Percentiles rank a stretch among this genome's conserved stretches.
Conservation (phyloP, 176 grass and related monocot species). For the Raddia distichophylla region DNA sequence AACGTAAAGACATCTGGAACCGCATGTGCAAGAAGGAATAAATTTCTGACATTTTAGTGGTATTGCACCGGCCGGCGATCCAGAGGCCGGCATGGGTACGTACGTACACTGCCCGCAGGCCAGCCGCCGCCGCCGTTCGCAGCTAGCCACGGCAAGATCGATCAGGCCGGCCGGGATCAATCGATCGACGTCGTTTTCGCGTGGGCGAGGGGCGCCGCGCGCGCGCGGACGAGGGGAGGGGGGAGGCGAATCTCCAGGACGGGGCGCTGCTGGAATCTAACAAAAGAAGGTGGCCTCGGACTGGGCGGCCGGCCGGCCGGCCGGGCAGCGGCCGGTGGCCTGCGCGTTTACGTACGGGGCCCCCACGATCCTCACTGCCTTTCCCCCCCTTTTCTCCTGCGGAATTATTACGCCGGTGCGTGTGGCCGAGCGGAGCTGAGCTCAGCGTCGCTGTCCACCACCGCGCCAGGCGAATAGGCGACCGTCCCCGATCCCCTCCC, state of each 20-base stretch:
- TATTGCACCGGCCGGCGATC: neutral
- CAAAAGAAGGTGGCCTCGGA: slow-evolving; percentile 64
- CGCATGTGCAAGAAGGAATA: no score
- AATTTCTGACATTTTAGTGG: no score
- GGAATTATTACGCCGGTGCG: slow-evolving; percentile 50
- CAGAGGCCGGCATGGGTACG: slow-evolving; percentile 10
- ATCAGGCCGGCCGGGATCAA: slow-evolving; percentile 27
- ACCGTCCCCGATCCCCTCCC: neutral
- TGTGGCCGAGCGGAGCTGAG: neutral
- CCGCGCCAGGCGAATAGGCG: neutral
- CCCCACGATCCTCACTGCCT: slow-evolving; percentile 40
- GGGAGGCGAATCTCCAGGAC: slow-evolving; percentile 57
- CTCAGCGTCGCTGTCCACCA: slow-evolving; percentile 36
- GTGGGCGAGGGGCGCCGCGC: slow-evolving; percentile 14
- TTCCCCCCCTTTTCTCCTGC: slow-evolving; percentile 45
- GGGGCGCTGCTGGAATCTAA: slow-evolving; percentile 58
- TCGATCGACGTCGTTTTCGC: slow-evolving; percentile 45
- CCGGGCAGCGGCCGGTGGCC: neutral
- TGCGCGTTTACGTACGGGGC: slow-evolving; percentile 11
- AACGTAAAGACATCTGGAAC: no score
- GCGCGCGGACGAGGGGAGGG: neutral
- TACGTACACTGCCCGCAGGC: neutral
- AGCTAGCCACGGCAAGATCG: neutral
- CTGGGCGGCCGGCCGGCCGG: slow-evolving; percentile 26
- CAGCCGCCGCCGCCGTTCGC: no score